phyloP scores from a whole-genome alignment of 2,329 filamentous ascomycete species.

The Colletotrichum musicola region DNA sequence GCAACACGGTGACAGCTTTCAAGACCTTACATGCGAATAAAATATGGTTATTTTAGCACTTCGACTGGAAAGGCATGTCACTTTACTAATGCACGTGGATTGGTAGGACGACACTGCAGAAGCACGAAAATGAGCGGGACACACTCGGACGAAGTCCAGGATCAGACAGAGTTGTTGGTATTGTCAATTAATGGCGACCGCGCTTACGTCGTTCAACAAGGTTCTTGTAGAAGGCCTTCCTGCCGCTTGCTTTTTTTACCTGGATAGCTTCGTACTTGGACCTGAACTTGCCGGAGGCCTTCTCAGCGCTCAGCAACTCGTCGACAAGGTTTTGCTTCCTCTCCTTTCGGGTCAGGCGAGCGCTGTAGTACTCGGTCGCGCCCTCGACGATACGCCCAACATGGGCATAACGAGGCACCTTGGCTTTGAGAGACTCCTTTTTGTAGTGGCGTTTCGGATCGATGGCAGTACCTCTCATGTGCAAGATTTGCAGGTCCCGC shows the following conservation, averaged over 20 bases:
- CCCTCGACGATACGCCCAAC: slow-evolving; percentile 91
- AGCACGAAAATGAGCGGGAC: no score
- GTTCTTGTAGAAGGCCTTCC: slow-evolving; percentile 89
- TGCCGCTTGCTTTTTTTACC: slow-evolving; percentile 84
- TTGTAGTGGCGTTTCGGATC: slow-evolving; percentile 94
- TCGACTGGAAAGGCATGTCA: no score
- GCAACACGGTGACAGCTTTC: no score
- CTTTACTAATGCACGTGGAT: no score
- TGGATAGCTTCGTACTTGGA: slow-evolving; percentile 91
- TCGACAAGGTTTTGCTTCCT: slow-evolving; percentile 89
- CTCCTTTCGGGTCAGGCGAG: slow-evolving; percentile 86
- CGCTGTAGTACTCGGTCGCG: slow-evolving; percentile 87
- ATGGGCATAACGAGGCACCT: slow-evolving; percentile 85
- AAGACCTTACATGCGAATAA: no score
- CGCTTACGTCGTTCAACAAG: slow-evolving; percentile 64
- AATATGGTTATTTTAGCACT: no score
- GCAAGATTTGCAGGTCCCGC: slow-evolving; percentile 88
- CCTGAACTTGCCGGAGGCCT: slow-evolving; percentile 79
- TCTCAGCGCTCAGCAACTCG: slow-evolving; percentile 80
- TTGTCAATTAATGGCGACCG: slow-evolving; percentile 32
- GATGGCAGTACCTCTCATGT: slow-evolving; percentile 84
- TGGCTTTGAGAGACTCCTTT: slow-evolving; percentile 80
- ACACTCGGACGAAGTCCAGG: no score
- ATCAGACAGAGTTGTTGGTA: neutral
- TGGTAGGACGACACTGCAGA: no score